Evolutionary conservation across 805 yeast genomes (phyloP).

Genomic region (Wickerhamomyces rabaulensis): DNA sequence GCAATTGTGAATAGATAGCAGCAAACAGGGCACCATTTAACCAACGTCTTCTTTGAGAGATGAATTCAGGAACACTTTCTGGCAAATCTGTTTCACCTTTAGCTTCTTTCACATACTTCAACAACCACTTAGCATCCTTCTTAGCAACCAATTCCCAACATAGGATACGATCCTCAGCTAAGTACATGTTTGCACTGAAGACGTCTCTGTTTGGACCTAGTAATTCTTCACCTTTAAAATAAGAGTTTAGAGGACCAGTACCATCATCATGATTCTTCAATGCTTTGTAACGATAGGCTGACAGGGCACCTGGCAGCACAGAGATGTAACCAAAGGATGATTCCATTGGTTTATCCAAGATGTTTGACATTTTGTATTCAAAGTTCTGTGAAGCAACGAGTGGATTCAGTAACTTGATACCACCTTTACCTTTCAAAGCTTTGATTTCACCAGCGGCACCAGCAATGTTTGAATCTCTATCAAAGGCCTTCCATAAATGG

Average conservation of each 20-base stretch:
- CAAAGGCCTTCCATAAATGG: slow-evolving; percentile 96
- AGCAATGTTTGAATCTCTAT: slow-evolving; percentile 92
- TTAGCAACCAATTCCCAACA: slow-evolving; percentile 97
- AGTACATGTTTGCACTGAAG: slow-evolving; percentile 93
- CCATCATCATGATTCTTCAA: slow-evolving; percentile 82
- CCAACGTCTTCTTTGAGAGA: slow-evolving; percentile 97
- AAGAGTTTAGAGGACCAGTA: slow-evolving; percentile 84
- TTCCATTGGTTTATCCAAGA: slow-evolving; percentile 90
- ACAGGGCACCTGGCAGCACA: slow-evolving; percentile 92
- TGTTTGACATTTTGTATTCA: slow-evolving; percentile 96
- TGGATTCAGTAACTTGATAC: slow-evolving; percentile 80
- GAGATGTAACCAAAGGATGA: slow-evolving; percentile 89
- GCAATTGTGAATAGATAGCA: slow-evolving; percentile 81
- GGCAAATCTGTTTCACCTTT: slow-evolving; percentile 98
- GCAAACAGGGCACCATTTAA: slow-evolving; percentile 97
- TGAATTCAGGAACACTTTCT: slow-evolving; percentile 88
- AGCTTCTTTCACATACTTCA: slow-evolving; percentile 88
- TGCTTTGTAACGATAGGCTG: slow-evolving; percentile 91
- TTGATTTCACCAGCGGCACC: slow-evolving; percentile 99
- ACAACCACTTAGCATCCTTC: slow-evolving; percentile 74
- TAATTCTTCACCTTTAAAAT: slow-evolving; percentile 82
- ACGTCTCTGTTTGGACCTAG: slow-evolving; percentile 60
- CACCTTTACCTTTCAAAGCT: slow-evolving; percentile 88
- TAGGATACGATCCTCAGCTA: slow-evolving; percentile 93
- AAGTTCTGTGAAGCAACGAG: slow-evolving; percentile 94